phyloP scores from a whole-genome alignment of 805 yeast genomes.

The Scheffersomyces coipomensis region DNA sequence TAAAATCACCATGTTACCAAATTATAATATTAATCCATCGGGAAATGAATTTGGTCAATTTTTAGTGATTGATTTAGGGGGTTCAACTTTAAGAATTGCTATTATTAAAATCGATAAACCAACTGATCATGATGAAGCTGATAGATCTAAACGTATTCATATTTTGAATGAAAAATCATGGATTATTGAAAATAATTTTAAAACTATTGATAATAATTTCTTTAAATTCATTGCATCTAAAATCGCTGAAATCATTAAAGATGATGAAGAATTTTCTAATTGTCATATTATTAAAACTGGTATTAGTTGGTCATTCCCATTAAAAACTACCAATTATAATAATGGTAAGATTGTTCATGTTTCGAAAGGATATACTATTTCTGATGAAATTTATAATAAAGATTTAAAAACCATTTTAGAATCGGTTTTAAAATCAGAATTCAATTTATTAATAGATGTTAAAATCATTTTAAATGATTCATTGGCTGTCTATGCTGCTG shows the following conservation, averaged over 20 bases:
- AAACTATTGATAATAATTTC: conserved; percentile 39
- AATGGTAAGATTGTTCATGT: conserved; percentile 48
- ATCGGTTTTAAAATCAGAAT: conserved; percentile 19
- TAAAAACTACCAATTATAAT: conserved; percentile 39
- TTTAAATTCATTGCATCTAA: conserved; percentile 41
- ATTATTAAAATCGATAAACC: conserved; percentile 30
- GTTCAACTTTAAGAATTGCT: conserved; percentile 50
- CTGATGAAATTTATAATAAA: conserved; percentile 37
- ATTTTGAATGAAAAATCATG: conserved; percentile 33
- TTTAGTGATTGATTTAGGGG: conserved; percentile 56
- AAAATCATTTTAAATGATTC: conserved; percentile 59
- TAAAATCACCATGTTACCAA: conserved; percentile 39
- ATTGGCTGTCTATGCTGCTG: conserved; percentile 62
- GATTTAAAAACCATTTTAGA: conserved; percentile 45
- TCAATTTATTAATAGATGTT: conserved; percentile 32
- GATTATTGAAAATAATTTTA: conserved; percentile 36
- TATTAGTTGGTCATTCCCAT: conserved; percentile 59
- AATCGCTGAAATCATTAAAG: conserved; percentile 24
- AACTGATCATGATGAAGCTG: conserved; percentile 1
- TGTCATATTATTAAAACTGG: conserved; percentile 36
- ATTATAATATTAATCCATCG: conserved; percentile 34
- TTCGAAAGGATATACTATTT: conserved; percentile 60
- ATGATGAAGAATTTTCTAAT: not conserved
- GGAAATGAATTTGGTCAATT: conserved; percentile 37
- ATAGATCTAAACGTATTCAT: conserved; percentile 21